Evolutionary conservation across 2,329 filamentous ascomycete species (phyloP).

Genomic region (Trichothecium roseum): DNA sequence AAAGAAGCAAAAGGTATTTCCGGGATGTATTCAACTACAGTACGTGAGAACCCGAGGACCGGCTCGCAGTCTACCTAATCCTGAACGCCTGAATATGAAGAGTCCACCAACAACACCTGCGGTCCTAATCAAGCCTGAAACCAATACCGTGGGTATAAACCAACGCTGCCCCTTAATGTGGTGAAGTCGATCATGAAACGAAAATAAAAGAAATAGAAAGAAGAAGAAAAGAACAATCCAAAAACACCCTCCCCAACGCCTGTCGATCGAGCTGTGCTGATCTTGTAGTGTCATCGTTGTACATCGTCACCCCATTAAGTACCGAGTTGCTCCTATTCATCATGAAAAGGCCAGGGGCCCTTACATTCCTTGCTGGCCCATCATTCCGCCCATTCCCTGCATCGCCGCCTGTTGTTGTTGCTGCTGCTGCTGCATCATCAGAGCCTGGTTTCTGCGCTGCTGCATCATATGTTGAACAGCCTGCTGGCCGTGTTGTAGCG

Average conservation of each 20-base stretch:
- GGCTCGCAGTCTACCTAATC: too few relatives aligned
- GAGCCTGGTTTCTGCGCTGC: constrained; percentile 26
- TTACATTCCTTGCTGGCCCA: constrained; percentile 40
- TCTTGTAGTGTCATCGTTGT: too few relatives aligned
- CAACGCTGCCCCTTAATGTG: background rate
- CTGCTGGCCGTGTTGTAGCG: too few relatives aligned
- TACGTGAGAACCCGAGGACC: too few relatives aligned
- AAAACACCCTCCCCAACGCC: too few relatives aligned
- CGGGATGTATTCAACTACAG: too few relatives aligned
- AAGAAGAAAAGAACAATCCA: constrained; percentile 1
- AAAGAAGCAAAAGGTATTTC: too few relatives aligned
- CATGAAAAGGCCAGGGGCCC: background rate
- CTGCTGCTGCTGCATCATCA: constrained; percentile 28
- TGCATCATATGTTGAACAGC: constrained; percentile 21
- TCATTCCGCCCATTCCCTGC: constrained; percentile 45
- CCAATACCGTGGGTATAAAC: too few relatives aligned
- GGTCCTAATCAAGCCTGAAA: too few relatives aligned
- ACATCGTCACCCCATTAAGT: background rate
- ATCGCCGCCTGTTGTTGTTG: constrained; percentile 30
- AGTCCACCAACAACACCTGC: too few relatives aligned
- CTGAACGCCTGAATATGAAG: too few relatives aligned
- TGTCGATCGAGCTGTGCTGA: too few relatives aligned
- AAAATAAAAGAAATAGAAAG: background rate
- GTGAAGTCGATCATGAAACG: constrained; percentile 1
- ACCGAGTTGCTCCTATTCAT: background rate